phyloP scores from a whole-genome alignment of 78 protist species.

The Planoprotostelium fungivorum region DNA sequence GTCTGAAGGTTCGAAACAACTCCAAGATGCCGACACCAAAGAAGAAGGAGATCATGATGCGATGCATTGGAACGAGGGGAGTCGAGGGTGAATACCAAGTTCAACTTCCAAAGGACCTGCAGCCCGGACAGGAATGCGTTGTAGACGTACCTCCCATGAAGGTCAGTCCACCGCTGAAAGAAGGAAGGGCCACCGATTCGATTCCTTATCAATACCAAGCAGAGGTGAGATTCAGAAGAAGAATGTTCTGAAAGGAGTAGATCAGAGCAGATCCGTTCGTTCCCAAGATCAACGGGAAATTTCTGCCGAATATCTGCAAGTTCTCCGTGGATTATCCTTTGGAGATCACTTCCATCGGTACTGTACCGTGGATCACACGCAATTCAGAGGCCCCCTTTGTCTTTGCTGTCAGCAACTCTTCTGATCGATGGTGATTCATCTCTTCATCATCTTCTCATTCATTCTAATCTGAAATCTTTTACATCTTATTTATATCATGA shows the following conservation, averaged over 20 bases:
- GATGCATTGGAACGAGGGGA: background rate
- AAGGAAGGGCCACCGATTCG: background rate
- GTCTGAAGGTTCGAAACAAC: background rate
- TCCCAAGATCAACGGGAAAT: background rate
- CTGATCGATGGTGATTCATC: background rate
- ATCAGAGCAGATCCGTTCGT: no score
- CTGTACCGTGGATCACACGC: background rate
- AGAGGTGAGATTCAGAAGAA: background rate
- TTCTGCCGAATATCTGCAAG: background rate
- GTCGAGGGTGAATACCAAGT: background rate
- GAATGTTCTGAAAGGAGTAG: no score
- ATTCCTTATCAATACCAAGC: background rate
- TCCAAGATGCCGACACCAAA: background rate
- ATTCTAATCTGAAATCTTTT: background rate
- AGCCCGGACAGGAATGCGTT: background rate
- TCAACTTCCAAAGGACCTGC: background rate
- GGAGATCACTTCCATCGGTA: background rate
- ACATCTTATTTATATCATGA: no score
- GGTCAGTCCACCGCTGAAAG: background rate
- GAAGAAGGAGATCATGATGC: background rate
- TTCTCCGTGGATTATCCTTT: background rate
- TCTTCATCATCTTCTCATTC: background rate
- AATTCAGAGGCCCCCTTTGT: background rate
- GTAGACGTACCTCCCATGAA: background rate
- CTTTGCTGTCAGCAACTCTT: background rate